Evolutionary conservation across 345 rosid species (phyloP).

Genomic region (Melaleuca quinquenervia): DNA sequence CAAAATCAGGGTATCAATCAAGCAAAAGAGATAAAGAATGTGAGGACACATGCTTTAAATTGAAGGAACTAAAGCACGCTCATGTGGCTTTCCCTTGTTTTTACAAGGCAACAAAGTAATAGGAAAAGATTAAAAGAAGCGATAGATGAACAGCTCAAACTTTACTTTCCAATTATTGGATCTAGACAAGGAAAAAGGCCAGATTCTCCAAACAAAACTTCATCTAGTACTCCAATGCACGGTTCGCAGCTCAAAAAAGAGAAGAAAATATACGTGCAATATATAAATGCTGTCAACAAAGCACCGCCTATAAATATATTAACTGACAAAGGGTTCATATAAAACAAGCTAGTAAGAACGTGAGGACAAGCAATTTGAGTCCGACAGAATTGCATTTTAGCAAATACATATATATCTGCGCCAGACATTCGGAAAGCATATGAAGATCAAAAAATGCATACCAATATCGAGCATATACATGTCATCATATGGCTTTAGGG

Average conservation of each 20-base stretch:
- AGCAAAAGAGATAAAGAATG: neutral
- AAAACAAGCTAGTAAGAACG: neutral
- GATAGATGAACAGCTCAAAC: neutral
- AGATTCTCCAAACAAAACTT: neutral
- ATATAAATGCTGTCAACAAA: neutral
- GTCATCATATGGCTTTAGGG: conserved; percentile 78
- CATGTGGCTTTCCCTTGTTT: neutral
- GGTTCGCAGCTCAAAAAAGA: neutral
- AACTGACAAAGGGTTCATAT: neutral
- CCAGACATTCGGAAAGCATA: neutral
- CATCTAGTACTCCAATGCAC: neutral
- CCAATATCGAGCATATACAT: conserved; percentile 81
- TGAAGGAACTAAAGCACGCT: neutral
- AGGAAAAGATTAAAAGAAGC: neutral
- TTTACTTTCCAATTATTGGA: neutral
- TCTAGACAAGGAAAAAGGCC: neutral
- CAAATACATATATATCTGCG: neutral
- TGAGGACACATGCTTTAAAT: neutral
- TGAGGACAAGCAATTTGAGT: neutral
- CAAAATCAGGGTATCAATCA: neutral
- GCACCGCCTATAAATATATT: neutral
- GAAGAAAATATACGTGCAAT: neutral
- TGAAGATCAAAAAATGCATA: conserved; percentile 14
- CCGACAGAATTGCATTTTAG: neutral
- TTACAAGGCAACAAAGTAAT: neutral